Evolutionary conservation across 345 rosid species (phyloP), one percentile per base, ranked within the genome.

Genomic region (Dipteronia sinensis): DNA sequence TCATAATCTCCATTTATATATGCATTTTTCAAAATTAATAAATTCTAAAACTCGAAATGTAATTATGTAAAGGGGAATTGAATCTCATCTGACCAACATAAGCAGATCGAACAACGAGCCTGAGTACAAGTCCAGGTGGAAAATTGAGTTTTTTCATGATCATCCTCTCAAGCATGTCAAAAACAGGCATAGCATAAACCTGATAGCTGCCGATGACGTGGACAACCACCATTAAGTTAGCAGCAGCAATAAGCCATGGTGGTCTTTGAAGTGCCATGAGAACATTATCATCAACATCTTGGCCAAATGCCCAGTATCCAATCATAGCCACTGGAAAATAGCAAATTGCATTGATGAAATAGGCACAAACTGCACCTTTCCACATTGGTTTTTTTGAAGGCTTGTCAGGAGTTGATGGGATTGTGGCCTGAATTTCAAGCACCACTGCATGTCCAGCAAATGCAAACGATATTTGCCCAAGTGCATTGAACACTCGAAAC

Each of bases 161-260:
- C 75, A 84, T 67, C 67, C 88, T 81, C 85, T 95, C 98, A 80
- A 95, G 82, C 84, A 92, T 62, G 77, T 80, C 91, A 73, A 96
- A 96, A 56, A 94, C 97, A 2, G 99, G 99, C 97, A 96, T 94
- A 13, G 99, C 98, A 79, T 78, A 94, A 68, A 96, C 99, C 94
- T 91, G 98, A 82, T 93, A 93, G 82, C 99, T 95, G 58, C 99
- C 99, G 8, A 90, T 92, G 83, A 93, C 99, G 79, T 95, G 98
- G 65, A 95, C 84, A 7, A 95, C 97, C 22, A 95, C 99, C 96
- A 95, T 93, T n/a, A 93, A 79, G 76, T 95, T 93, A 42, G 99
- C 99, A 13, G 94, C 79, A 53, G 98, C 96, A 40, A 95, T 95
- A 75, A 95, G 96, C 98, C 98, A 95, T 6, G 82, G 84, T 3